phyloP scores from a whole-genome alignment of 2,329 filamentous ascomycete genomes.

The Hypoxylon sp. region DNA sequence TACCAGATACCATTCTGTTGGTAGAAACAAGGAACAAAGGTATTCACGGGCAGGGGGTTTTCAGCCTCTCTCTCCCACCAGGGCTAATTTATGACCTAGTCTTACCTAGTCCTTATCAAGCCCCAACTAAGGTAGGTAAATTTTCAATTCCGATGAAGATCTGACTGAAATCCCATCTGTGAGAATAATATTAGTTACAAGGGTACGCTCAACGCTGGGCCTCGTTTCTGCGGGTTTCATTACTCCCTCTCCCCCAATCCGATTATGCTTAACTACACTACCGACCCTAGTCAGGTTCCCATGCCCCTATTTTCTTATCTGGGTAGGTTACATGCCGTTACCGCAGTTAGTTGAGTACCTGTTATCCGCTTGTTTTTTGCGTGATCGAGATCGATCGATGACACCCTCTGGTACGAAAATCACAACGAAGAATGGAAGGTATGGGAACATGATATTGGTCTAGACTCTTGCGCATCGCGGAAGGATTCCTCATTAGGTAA shows the following conservation, averaged over 20 bases:
- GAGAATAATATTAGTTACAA: slow-evolving; percentile 1
- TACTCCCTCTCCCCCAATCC: slow-evolving; percentile 2
- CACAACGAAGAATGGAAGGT: slow-evolving; percentile 1
- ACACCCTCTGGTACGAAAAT: slow-evolving; percentile 14
- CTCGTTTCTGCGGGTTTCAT: slow-evolving; percentile 24
- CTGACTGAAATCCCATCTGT: slow-evolving; percentile 14
- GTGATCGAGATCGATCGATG: slow-evolving; percentile 43
- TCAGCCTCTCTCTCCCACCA: slow-evolving; percentile 35
- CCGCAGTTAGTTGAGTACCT: slow-evolving; percentile 13
- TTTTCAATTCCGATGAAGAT: slow-evolving; percentile 30
- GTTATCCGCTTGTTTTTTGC: slow-evolving; percentile 13
- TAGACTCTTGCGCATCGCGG: slow-evolving; percentile 16
- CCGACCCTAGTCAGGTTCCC: slow-evolving; percentile 15
- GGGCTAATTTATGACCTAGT: slow-evolving; percentile 6
- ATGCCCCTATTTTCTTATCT: slow-evolving; percentile 11
- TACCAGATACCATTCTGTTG: slow-evolving; percentile 13
- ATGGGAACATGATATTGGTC: slow-evolving; percentile 7
- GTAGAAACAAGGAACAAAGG: slow-evolving; percentile 36
- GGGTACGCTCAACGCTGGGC: neutral
- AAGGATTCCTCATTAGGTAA: slow-evolving; percentile 7
- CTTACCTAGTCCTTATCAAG: slow-evolving; percentile 21
- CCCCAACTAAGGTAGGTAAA: slow-evolving; percentile 19
- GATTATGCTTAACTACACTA: slow-evolving; percentile 30
- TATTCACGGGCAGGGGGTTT: slow-evolving; percentile 21
- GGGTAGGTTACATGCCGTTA: slow-evolving; percentile 36